These are phyloP conservation scores for Aspergillus flavus DNA, from an alignment of 2,329 filamentous ascomycete species.

Conservation along the genomic window DNA sequence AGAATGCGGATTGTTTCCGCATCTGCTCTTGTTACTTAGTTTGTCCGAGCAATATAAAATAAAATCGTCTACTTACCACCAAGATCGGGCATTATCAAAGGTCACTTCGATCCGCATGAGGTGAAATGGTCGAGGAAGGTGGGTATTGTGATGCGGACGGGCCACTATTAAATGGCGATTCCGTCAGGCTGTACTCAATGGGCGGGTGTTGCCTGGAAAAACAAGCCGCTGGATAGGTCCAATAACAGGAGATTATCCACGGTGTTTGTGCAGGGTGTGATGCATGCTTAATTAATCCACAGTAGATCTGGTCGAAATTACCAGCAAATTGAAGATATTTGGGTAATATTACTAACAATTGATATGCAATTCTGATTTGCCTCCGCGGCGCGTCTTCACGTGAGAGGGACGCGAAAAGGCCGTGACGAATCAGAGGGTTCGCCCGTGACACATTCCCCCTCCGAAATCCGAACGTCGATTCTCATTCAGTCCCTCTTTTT, in stretches of 20 bases:
- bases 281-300: not conserved
- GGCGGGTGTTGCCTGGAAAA: conserved; percentile 11
- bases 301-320: too few species aligned
- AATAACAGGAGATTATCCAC: not conserved
- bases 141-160: not conserved
- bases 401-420: conserved; percentile 16
- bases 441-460: conserved; percentile 3
- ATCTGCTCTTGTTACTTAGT: conserved; percentile 35
- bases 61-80: conserved; percentile 28
- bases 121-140: not conserved
- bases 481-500: conserved; percentile 4
- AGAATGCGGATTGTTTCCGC: conserved; percentile 92
- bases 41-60: not conserved
- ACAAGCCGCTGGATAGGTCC: not conserved
- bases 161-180: not conserved
- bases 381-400: conserved; percentile 28
- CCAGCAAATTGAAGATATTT: too few species aligned
- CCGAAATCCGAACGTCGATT: not conserved
- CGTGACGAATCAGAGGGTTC: conserved; percentile 3
- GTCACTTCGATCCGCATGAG: not conserved
- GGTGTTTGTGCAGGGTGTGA: not conserved
- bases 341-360: not conserved
- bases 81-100: conserved; percentile 27
- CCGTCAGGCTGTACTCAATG: conserved; percentile 4
- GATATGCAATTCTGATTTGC: not conserved